These are phyloP conservation scores for Dryas alaskensis DNA, from an alignment of 306 rosid species.

Conservation along the genomic window DNA sequence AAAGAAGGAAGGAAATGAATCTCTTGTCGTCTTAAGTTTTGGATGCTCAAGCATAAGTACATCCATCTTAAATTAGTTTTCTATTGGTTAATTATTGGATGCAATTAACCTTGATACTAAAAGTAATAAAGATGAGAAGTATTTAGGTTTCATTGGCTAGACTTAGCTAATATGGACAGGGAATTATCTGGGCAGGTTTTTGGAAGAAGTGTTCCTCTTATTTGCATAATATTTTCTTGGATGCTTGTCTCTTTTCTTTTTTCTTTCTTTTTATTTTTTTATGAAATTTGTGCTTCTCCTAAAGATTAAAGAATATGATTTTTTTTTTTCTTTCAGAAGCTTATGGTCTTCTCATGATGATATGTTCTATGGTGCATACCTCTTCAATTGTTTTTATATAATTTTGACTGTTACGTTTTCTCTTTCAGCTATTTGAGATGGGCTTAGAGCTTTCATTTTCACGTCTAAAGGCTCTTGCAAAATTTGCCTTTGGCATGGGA, in stretches of 20 bases:
- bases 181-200: not conserved
- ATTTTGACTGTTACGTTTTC: slow-evolving; percentile 26
- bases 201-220: not conserved
- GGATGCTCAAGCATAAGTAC: slow-evolving; percentile 1
- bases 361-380: slow-evolving; percentile 9
- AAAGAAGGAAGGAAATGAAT: not conserved
- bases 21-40: not conserved
- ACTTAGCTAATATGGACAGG: not conserved
- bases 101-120: not conserved
- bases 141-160: not conserved
- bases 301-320: not conserved
- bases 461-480: slow-evolving; percentile 97
- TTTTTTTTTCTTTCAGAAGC: not conserved
- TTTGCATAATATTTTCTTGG: not conserved
- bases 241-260: not conserved
- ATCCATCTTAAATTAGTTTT: not conserved
- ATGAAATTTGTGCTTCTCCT: not conserved
- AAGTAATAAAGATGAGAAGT: not conserved
- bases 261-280: not conserved
- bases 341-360: not conserved
- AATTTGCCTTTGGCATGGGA: slow-evolving; percentile 95
- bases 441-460: slow-evolving; percentile 98
- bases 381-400: slow-evolving; percentile 9
- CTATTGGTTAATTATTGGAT: not conserved
- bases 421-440: slow-evolving; percentile 94